phyloP scores from a whole-genome alignment of 1,139 yeast genomes.

The Protomyces inouyei region DNA sequence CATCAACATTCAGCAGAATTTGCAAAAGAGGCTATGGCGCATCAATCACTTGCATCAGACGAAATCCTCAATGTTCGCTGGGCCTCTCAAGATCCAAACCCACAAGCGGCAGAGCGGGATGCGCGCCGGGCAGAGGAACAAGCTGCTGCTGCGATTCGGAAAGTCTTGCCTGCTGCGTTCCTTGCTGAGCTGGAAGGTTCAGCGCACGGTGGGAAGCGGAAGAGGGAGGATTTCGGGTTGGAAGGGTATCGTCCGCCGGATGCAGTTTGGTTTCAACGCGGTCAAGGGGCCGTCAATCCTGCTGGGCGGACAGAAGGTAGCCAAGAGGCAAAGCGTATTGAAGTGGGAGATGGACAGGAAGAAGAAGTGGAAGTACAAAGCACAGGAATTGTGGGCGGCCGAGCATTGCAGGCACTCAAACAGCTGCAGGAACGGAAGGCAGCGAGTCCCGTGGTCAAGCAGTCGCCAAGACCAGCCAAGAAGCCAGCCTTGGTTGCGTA shows the following conservation, averaged over 20 bases:
- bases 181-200: slow-evolving; percentile 32
- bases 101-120: slow-evolving; percentile 55
- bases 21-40: slow-evolving; percentile 89
- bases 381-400: slow-evolving; percentile 2
- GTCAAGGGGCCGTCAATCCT: slow-evolving; percentile 29
- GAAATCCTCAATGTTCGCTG: slow-evolving; percentile 72
- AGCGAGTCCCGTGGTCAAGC: background rate
- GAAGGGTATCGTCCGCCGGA: slow-evolving; percentile 32
- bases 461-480: background rate
- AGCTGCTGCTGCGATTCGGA: slow-evolving; percentile 42
- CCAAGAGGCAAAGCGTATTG: background rate
- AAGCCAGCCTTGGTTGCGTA: slow-evolving; percentile 7
- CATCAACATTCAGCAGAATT: slow-evolving; percentile 77
- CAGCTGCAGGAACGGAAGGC: background rate
- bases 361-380: background rate
- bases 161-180: slow-evolving; percentile 37
- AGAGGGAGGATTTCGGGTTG: slow-evolving; percentile 29
- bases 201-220: slow-evolving; percentile 16
- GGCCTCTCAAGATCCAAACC: slow-evolving; percentile 89
- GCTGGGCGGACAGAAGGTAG: slow-evolving; percentile 8
- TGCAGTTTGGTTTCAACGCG: slow-evolving; percentile 32
- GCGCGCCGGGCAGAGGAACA: slow-evolving; percentile 42
- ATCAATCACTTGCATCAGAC: slow-evolving; percentile 62
- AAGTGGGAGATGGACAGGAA: background rate
- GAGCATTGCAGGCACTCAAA: slow-evolving; percentile 22